Base-by-base conservation (phyloP, 23 red algal species). In the Gracilariopsis chorda region DNA sequence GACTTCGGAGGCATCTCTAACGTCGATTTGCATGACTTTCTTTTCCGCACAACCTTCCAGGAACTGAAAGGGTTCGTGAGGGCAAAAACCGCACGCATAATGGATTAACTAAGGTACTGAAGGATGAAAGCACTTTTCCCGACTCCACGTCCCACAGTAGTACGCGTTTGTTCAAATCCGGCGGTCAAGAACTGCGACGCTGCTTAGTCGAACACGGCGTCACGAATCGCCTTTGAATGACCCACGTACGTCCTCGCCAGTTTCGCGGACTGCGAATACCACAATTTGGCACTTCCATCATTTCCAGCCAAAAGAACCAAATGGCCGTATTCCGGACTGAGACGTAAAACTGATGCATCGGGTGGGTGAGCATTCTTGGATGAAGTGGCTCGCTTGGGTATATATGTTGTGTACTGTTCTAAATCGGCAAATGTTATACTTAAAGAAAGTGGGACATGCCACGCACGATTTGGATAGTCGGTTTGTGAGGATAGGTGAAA, bases 131-230 rank as follows among this genome's bases (percentile, higher is more conserved):
- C 25, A 91, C 80, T 64, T 64, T 56, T 28, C 95, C 95, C 1
- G 95, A 83, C 51, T 98, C 95, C 23, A 83, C 75, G 78, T 98
- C 91, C 95, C 95, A 98, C 37, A 94, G 48, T n/a, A 69, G 55
- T 20, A 98, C 74, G n/a, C 41, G 40, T 25, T 62, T 35, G 57
- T 98, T n/a, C 95, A 85, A 72, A 98, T 7, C 45, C 87, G 16
- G 72, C 95, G 32, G 80, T 89, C 48, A 98, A 48, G 78, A 98
- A 91, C 14, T 56, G 61, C 25, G 43, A 53, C 8, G 85, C 86
- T 43, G 90, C 85, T 13, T 48, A 49, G 76, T 58, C 52, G 25
- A 94, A 93, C 48, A 45, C 44, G 2, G 92, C 86, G 48, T 93
- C 95, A 5, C 90, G 84, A 16, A 98, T 72, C 17, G 52, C 73